These are phyloP conservation scores for Skeletonema costatum DNA, from an alignment of 108 stramenopile species.

Conservation along the genomic window DNA sequence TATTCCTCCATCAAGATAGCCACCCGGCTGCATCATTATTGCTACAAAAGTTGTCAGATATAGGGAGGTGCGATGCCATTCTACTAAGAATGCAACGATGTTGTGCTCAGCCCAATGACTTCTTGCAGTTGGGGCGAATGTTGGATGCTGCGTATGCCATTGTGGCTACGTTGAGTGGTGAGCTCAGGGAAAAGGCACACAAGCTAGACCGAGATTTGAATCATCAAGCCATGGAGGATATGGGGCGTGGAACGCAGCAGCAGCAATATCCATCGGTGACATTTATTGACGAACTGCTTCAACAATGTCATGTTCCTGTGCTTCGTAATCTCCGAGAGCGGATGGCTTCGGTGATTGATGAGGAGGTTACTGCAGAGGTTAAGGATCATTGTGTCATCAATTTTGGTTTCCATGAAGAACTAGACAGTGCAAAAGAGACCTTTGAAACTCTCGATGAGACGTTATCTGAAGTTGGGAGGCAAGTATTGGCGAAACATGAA, in stretches of 20 bases:
- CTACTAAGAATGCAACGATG: conserved; percentile 88
- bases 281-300: conserved; percentile 50
- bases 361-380: conserved; percentile 60
- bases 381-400: conserved; percentile 70
- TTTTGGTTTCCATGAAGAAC: conserved; percentile 79
- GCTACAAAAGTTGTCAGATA: conserved; percentile 53
- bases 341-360: conserved; percentile 70
- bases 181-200: conserved; percentile 38
- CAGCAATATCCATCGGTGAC: conserved; percentile 33
- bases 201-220: conserved; percentile 25
- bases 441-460: conserved; percentile 62
- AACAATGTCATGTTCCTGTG: conserved; percentile 49
- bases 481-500: conserved; percentile 62
- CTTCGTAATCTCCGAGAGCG: conserved; percentile 60
- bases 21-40: conserved; percentile 54
- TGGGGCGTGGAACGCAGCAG: neutral
- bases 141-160: conserved; percentile 73
- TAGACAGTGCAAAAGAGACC: conserved; percentile 79
- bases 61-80: conserved; percentile 80
- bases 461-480: conserved; percentile 53
- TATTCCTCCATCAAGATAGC: conserved; percentile 68
- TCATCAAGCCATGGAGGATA: neutral
- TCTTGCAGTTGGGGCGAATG: conserved; percentile 55
- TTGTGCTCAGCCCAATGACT: conserved; percentile 67
- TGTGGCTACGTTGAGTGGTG: conserved; percentile 50